phyloP scores from a whole-genome alignment of 176 grass and related monocot species.

The Zea luxurians region DNA sequence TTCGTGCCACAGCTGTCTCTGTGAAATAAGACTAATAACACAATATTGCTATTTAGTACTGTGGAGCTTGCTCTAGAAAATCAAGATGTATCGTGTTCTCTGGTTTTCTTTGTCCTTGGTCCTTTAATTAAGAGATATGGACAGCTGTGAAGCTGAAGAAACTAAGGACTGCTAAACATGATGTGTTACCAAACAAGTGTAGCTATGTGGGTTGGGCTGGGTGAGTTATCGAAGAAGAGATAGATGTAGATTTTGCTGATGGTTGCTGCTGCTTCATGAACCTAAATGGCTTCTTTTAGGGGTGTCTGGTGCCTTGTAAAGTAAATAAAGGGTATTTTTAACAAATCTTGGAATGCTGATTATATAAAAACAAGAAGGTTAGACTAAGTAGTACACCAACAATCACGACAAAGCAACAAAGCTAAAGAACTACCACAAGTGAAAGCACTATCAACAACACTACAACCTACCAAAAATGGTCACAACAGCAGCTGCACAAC shows the following conservation, averaged over 20 bases:
- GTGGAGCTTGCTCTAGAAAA: slow-evolving; percentile 5
- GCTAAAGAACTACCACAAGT: no score
- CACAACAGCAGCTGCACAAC: no score
- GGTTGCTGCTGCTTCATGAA: slow-evolving; percentile 3
- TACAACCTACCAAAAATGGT: no score
- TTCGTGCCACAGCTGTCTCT: neutral
- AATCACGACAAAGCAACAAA: no score
- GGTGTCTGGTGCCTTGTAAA: neutral
- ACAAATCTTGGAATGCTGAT: no score
- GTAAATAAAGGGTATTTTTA: neutral
- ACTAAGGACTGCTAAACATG: neutral
- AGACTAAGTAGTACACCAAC: no score
- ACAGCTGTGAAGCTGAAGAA: slow-evolving; percentile 7
- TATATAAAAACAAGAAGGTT: no score
- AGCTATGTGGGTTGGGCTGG: neutral
- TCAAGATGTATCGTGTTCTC: neutral
- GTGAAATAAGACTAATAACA: neutral
- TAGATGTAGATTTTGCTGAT: slow-evolving; percentile 23
- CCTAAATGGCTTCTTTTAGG: slow-evolving; percentile 5
- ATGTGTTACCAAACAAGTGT: neutral
- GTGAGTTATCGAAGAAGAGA: neutral
- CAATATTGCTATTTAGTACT: slow-evolving; percentile 2
- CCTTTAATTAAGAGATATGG: slow-evolving; percentile 9
- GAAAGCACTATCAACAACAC: no score
- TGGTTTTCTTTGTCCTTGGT: neutral